A percentile compares a stretch with the other conserved stretches of the same genome.
Conservation (phyloP, 2,329 filamentous ascomycete species). For the Herpotrichia juniperi region DNA sequence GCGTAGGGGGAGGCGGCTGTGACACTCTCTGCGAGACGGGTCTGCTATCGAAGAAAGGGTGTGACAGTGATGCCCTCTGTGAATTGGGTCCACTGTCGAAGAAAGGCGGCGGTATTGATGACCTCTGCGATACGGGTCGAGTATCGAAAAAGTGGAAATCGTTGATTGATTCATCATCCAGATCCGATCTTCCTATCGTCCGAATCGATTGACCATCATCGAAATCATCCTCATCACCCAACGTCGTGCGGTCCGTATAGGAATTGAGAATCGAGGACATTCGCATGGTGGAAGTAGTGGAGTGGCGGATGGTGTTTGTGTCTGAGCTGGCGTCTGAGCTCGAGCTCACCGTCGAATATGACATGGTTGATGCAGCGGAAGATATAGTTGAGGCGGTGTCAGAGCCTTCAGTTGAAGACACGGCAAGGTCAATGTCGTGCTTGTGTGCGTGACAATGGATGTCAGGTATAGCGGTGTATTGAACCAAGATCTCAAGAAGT, state of each 20-base stretch:
- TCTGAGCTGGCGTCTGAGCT: conserved; percentile 39
- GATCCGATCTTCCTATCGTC: conserved; percentile 26
- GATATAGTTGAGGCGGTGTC: conserved; percentile 37
- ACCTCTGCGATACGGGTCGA: conserved; percentile 1
- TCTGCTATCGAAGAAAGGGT: neutral
- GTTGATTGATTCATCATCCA: conserved; percentile 6
- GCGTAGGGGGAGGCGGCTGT: neutral
- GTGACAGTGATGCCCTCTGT: too few relatives aligned
- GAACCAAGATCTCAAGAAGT: conserved; percentile 37
- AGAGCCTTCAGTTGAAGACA: conserved; percentile 31
- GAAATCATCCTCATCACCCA: conserved; percentile 37
- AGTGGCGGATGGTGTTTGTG: conserved; percentile 36
- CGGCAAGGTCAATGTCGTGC: conserved; percentile 32
- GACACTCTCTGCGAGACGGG: neutral
- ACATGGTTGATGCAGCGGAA: conserved; percentile 15
- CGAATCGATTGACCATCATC: conserved; percentile 34
- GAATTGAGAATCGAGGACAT: conserved; percentile 38
- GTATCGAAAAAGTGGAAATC: neutral
- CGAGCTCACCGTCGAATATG: conserved; percentile 10
- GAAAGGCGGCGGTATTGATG: neutral
- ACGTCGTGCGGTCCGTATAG: conserved; percentile 35
- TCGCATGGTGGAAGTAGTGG: conserved; percentile 25
- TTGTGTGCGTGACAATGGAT: conserved; percentile 43
- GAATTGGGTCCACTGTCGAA: too few relatives aligned
- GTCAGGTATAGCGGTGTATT: conserved; percentile 36